Percentiles rank a stretch among this genome's conserved stretches.
phyloP scores from a whole-genome alignment of 345 rosid genomes.

The Syzygium oleosum region DNA sequence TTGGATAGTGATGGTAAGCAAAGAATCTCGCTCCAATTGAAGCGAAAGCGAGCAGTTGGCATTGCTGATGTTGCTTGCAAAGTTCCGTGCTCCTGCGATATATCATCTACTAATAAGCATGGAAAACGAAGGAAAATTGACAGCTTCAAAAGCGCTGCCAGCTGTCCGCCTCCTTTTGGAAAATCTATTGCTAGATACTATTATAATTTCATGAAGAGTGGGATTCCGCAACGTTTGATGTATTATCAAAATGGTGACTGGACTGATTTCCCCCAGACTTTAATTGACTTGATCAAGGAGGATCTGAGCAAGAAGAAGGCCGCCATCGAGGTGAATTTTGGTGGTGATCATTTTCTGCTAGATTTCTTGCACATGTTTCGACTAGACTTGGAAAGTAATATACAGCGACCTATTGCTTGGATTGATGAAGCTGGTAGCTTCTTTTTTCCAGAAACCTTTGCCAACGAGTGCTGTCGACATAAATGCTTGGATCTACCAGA shows the following conservation, averaged over 20 bases:
- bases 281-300: conserved; percentile 28
- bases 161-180: conserved; percentile 18
- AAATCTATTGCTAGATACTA: conserved; percentile 53
- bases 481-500: conserved; percentile 21
- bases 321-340: conserved; percentile 41
- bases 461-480: conserved; percentile 27
- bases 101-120: conserved; percentile 10
- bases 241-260: conserved; percentile 67
- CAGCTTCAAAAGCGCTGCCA: conserved; percentile 11
- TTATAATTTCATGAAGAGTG: conserved; percentile 58
- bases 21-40: background rate
- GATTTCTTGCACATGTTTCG: conserved; percentile 82
- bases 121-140: conserved; percentile 47
- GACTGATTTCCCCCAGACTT: conserved; percentile 53
- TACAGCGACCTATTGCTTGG: conserved; percentile 77
- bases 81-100: conserved; percentile 3
- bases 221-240: conserved; percentile 65
- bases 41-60: conserved; percentile 11
- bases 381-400: conserved; percentile 58
- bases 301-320: conserved; percentile 65
- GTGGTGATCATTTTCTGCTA: conserved; percentile 39
- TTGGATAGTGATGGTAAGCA: conserved; percentile 23
- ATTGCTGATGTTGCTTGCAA: conserved; percentile 26
- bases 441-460: conserved; percentile 72
- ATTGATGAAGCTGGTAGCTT: conserved; percentile 71